Evolutionary conservation across 495 filamentous ascomycete genomes (phyloP), one percentile per base, ranked within the genome.

Genomic region (Neurospora sp.): DNA sequence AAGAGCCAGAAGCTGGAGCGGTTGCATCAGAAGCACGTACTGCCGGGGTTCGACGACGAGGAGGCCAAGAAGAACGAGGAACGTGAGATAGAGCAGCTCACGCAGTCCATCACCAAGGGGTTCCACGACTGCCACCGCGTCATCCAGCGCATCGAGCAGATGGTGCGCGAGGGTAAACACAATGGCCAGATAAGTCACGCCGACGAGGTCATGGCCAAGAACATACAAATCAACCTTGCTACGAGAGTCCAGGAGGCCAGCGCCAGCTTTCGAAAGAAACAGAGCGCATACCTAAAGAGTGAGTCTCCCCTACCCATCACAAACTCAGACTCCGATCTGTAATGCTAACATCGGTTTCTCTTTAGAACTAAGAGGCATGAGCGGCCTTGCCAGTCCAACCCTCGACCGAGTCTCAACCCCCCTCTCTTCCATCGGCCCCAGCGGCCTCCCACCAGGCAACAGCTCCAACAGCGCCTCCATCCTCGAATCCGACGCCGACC

Each of bases 41-140:
- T 99, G 3, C 96, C 96, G 0, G 94, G 96, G 37, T 99, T 99
- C 81, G 94, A 98, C 76, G 96, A 99, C 77, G 96, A 98, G 73
- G 91, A 94, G 36, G 87, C 92, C 62, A 93, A 94, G 83, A 88
- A 84, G 78, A 86, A 88, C 66, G 96, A 98, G 78, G 96, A 98
- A 79, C 84, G 88, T 34, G 90, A 94, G 74, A 99, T 98, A 75
- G 96, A 98, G 87, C 86, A 88, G 71, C 82, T 97, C 76, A 98
- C 96, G 28, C 92, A 94, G 80, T 90, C 92, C 66, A 94, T 99
- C 77, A 98, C 96, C 11, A 87, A 89, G 73, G 87, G 89, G 62
- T 98, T 99, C 78, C 93, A 97, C 79, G 88, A 90, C 34, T 98
- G 96, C 79, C 94, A 97, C 79, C 90, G 88, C 70, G 88, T 92